phyloP scores from a whole-genome alignment of 1,284 basidiomycete species.

The Farysia itapuensis region DNA sequence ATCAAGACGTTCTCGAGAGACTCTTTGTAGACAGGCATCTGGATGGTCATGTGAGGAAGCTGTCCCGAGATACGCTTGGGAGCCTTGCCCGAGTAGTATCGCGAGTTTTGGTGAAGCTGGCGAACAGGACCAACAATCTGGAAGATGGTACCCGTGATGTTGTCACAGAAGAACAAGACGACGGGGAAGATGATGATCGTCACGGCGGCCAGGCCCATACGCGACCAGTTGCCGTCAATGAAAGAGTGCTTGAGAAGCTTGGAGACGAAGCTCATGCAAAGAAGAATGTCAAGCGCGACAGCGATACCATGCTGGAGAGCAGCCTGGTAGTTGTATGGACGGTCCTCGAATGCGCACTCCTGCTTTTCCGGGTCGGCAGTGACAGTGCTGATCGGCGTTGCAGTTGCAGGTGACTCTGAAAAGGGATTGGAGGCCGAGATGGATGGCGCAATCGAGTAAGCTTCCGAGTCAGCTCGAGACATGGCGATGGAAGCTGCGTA shows the following conservation, averaged over 20 bases:
- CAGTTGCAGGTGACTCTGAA: conserved; percentile 7
- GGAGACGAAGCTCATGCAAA: conserved; percentile 69
- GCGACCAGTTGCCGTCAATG: conserved; percentile 68
- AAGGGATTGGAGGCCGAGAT: conserved; percentile 11
- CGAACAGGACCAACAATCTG: conserved; percentile 65
- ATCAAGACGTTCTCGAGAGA: conserved; percentile 62
- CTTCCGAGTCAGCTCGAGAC: not conserved
- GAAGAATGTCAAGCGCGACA: conserved; percentile 59
- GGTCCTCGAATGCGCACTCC: conserved; percentile 4
- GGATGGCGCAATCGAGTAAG: conserved; percentile 2
- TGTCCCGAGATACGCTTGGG: conserved; percentile 69
- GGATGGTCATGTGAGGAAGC: conserved; percentile 73
- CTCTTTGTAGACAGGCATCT: conserved; percentile 77
- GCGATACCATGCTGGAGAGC: conserved; percentile 76
- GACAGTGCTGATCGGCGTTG: not conserved
- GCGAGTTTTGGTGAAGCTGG: conserved; percentile 64
- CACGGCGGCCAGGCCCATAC: conserved; percentile 68
- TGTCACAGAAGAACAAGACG: conserved; percentile 67
- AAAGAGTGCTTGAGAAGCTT: conserved; percentile 70
- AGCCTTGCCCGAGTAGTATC: conserved; percentile 62
- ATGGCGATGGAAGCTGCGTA: not conserved
- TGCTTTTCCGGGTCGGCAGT: conserved; percentile 23
- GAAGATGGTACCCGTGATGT: conserved; percentile 64
- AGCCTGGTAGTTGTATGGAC: conserved; percentile 72
- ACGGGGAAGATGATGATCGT: conserved; percentile 69